Evolutionary conservation across 495 filamentous ascomycete species (phyloP).

Genomic region (Neurospora discreta): DNA sequence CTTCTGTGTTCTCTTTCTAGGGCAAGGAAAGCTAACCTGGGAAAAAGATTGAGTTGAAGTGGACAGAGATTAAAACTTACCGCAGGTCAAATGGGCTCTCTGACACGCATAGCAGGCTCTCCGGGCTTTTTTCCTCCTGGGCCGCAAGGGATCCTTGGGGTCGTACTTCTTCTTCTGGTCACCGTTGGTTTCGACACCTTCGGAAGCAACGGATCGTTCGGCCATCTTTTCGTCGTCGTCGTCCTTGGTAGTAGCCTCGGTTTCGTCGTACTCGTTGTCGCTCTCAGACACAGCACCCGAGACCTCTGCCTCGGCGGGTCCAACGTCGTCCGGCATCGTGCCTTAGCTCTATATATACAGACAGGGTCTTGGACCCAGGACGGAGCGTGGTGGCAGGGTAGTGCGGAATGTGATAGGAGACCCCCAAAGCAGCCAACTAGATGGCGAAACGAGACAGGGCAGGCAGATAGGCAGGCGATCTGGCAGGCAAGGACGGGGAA

Average conservation of each 20-base stretch:
- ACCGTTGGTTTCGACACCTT: conserved; percentile 29
- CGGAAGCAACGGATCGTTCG: conserved; percentile 36
- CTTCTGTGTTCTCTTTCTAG: not conserved
- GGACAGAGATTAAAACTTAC: conserved; percentile 46
- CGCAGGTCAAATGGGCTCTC: conserved; percentile 92
- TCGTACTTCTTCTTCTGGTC: conserved; percentile 51
- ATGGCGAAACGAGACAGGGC: conserved; percentile 10
- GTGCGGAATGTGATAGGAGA: conserved; percentile 20
- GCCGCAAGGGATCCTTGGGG: conserved; percentile 76
- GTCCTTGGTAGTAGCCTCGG: conserved; percentile 33
- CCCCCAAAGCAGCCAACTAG: conserved; percentile 19
- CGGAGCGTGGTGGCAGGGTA: conserved; percentile 9
- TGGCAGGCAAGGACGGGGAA: not conserved
- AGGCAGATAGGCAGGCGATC: conserved; percentile 1
- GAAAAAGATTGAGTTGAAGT: not conserved
- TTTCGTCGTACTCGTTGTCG: conserved; percentile 42
- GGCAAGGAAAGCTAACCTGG: not conserved
- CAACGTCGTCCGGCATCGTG: conserved; percentile 36
- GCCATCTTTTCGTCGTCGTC: conserved; percentile 50
- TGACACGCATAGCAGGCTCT: conserved; percentile 95
- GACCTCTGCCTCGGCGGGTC: conserved; percentile 34
- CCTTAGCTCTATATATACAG: conserved; percentile 36
- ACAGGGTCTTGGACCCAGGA: conserved; percentile 11
- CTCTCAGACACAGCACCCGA: conserved; percentile 46
- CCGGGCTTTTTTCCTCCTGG: conserved; percentile 89